phyloP scores from a whole-genome alignment of 108 stramenopile species.

The Heterococcus sp. region DNA sequence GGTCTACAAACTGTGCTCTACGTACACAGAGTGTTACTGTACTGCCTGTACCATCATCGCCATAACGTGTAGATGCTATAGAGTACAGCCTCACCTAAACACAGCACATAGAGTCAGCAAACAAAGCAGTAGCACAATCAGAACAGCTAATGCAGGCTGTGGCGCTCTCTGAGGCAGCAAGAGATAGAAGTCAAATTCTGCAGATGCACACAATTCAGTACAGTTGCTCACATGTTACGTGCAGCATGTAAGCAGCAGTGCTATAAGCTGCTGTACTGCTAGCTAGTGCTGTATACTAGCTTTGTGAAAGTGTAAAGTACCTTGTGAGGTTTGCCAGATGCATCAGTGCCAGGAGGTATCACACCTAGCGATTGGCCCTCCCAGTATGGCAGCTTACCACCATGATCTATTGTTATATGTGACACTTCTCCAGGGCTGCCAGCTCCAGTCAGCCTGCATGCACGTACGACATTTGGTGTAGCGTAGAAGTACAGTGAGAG shows the following conservation, averaged over 20 bases:
- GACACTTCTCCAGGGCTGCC: constrained; percentile 52
- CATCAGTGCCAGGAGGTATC: constrained; percentile 76
- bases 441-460: neutral
- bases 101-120: too few species aligned
- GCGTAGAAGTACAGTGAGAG: too few species aligned
- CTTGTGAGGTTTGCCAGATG: constrained; percentile 88
- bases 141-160: too few species aligned
- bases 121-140: too few species aligned
- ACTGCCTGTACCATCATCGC: constrained; percentile 90
- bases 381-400: constrained; percentile 93
- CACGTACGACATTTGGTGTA: too few species aligned
- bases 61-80: constrained; percentile 93
- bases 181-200: too few species aligned
- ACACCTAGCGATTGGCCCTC: constrained; percentile 96
- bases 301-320: neutral
- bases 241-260: neutral
- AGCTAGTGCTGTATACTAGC: neutral
- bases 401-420: constrained; percentile 96
- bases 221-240: too few species aligned
- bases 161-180: too few species aligned
- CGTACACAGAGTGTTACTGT: constrained; percentile 91
- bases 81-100: constrained; percentile 85
- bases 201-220: too few species aligned
- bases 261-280: neutral
- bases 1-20: constrained; percentile 89